These are phyloP conservation scores for Cladophialophora chaetospira DNA, from an alignment of 2,329 filamentous ascomycete genomes.

Conservation along the genomic window DNA sequence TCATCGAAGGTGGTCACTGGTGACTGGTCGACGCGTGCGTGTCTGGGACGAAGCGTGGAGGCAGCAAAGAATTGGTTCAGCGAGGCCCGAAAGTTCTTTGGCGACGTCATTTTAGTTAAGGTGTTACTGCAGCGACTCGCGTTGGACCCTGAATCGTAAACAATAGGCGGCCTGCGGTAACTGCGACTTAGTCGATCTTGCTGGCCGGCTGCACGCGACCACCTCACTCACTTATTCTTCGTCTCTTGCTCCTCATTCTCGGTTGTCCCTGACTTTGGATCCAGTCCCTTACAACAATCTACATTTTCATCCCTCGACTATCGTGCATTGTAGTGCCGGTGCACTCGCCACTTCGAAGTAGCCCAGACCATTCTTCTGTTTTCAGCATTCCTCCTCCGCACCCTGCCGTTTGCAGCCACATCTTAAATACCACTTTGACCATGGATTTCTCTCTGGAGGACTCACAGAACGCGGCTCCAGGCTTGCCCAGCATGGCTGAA, in stretches of 20 bases:
- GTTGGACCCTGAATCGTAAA: constrained; percentile 3
- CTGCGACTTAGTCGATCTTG: not conserved
- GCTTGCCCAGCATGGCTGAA: constrained; percentile 54
- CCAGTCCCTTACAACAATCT: not conserved
- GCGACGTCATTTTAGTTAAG: constrained; percentile 14
- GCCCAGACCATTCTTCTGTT: constrained; percentile 30
- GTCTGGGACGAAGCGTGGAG: constrained; percentile 1
- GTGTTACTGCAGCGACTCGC: constrained; percentile 17
- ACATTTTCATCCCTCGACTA: not conserved
- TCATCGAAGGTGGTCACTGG: too few species aligned
- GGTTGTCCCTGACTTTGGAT: constrained; percentile 2
- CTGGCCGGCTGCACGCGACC: not conserved
- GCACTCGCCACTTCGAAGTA: constrained; percentile 1
- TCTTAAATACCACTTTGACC: constrained; percentile 17
- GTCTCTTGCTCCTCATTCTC: not conserved
- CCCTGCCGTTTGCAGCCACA: constrained; percentile 18
- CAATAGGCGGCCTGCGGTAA: not conserved
- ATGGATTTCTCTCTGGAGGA: constrained; percentile 63
- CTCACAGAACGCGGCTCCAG: constrained; percentile 68
- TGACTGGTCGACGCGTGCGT: constrained; percentile 4
- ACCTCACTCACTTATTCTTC: not conserved
- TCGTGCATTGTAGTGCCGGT: not conserved
- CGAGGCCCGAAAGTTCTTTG: not conserved
- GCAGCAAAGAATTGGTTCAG: not conserved
- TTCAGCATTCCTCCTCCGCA: constrained; percentile 28